A percentile compares a stretch with the other conserved stretches of the same genome.
phyloP scores from a whole-genome alignment of 768 basidiomycete genomes.

The Tylopilus felleus region DNA sequence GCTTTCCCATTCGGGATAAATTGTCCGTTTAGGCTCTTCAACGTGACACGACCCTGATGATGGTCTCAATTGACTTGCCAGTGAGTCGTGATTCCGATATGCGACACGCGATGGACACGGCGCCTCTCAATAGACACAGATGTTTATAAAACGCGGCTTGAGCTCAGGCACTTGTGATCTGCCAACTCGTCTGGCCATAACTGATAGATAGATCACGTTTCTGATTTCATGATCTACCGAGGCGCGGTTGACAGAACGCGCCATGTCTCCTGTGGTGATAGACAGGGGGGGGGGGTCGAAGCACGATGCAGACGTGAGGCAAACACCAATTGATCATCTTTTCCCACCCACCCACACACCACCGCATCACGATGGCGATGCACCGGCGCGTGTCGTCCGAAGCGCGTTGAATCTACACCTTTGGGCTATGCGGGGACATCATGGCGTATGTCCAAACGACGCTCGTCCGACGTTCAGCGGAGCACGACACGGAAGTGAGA shows the following conservation, averaged over 20 bases:
- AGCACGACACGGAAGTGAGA: neutral
- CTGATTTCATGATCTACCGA: conserved; percentile 5
- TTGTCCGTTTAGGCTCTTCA: neutral
- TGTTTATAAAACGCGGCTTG: neutral
- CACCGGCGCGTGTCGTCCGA: too few species aligned
- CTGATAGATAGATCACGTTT: conserved; percentile 1
- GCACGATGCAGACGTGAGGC: neutral
- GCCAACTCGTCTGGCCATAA: too few species aligned
- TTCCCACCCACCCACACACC: neutral
- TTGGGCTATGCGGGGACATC: neutral
- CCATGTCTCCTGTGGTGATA: too few species aligned
- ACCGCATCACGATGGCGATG: neutral
- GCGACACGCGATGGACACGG: neutral
- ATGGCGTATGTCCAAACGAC: neutral
- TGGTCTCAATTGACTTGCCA: neutral
- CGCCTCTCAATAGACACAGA: neutral
- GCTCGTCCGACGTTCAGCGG: neutral
- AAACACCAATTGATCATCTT: too few species aligned
- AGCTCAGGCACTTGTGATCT: neutral
- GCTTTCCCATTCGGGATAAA: neutral
- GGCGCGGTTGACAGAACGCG: too few species aligned
- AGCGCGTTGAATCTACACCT: too few species aligned
- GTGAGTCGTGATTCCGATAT: neutral
- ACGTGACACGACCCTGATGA: neutral
- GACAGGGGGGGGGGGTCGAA: too few species aligned